Conservation (phyloP, 106 monocot species). For the Chionographis japonica region DNA sequence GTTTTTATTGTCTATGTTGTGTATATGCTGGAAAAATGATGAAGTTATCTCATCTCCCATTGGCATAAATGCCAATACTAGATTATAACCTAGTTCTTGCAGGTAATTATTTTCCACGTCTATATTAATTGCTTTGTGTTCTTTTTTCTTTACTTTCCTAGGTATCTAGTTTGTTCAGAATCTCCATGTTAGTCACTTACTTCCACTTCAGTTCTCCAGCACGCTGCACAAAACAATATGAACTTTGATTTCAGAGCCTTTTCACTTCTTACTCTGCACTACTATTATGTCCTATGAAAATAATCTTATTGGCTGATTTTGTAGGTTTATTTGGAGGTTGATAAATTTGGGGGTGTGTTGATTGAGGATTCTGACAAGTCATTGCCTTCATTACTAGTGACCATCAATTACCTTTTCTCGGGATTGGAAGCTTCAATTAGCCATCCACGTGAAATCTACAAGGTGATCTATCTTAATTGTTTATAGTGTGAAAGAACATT, state of each 20-base stretch:
- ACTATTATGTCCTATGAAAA: background rate
- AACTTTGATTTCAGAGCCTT: background rate
- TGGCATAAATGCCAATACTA: background rate
- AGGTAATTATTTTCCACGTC: background rate
- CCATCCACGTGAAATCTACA: slow-evolving; percentile 51
- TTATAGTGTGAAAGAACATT: background rate
- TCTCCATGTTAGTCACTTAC: background rate
- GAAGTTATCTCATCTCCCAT: background rate
- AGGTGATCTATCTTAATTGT: slow-evolving; percentile 24
- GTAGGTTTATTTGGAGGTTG: slow-evolving; percentile 75
- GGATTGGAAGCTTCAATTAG: slow-evolving; percentile 63
- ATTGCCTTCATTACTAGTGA: slow-evolving; percentile 40
- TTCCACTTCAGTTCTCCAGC: too few species aligned
- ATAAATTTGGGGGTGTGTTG: slow-evolving; percentile 44
- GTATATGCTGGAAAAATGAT: background rate
- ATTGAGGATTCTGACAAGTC: slow-evolving; percentile 45
- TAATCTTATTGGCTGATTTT: slow-evolving; percentile 11
- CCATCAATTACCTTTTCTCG: slow-evolving; percentile 51
- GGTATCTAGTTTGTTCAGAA: background rate
- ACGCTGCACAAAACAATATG: background rate
- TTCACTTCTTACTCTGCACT: too few species aligned
- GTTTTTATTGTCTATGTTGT: background rate
- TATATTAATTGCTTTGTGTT: background rate
- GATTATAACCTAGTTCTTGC: background rate
- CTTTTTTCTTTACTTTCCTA: background rate